These are phyloP conservation scores for Castanea sativa DNA, from an alignment of 306 rosid genomes.

Conservation along the genomic window DNA sequence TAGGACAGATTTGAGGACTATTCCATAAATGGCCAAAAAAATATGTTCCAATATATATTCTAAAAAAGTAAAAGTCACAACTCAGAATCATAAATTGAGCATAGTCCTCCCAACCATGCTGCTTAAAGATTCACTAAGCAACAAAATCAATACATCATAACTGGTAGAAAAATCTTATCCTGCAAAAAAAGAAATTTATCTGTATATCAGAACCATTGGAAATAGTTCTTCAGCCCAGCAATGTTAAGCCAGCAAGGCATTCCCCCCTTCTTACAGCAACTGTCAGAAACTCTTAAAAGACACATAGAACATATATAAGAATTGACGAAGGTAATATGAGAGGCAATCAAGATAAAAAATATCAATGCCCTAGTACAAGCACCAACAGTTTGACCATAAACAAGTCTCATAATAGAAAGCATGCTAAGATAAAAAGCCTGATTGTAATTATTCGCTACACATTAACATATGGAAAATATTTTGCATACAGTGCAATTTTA, in stretches of 20 bases:
- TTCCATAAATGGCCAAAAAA: background rate
- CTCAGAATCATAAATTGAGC: background rate
- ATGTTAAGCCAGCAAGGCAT: background rate
- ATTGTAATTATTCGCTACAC: background rate
- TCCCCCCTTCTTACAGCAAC: background rate
- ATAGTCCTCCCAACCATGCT: background rate
- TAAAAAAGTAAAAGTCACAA: background rate
- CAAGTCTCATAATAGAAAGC: background rate
- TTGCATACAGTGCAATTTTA: background rate
- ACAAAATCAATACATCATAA: background rate
- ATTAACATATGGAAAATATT: slow-evolving; percentile 7
- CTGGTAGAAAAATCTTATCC: background rate
- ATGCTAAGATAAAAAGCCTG: background rate
- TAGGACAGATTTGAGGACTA: background rate
- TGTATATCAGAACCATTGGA: background rate
- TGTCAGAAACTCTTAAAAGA: background rate
- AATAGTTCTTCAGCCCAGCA: background rate
- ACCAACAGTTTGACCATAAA: background rate
- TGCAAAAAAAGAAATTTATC: background rate
- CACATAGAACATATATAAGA: background rate
- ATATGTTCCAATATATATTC: background rate
- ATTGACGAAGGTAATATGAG: background rate
- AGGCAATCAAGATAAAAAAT: background rate
- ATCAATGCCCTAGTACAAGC: background rate
- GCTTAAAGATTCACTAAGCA: background rate